Percentiles rank a stretch among this genome's conserved stretches.
phyloP scores from a whole-genome alignment of 148 eudicot species.

The Amaranthus cruentus region DNA sequence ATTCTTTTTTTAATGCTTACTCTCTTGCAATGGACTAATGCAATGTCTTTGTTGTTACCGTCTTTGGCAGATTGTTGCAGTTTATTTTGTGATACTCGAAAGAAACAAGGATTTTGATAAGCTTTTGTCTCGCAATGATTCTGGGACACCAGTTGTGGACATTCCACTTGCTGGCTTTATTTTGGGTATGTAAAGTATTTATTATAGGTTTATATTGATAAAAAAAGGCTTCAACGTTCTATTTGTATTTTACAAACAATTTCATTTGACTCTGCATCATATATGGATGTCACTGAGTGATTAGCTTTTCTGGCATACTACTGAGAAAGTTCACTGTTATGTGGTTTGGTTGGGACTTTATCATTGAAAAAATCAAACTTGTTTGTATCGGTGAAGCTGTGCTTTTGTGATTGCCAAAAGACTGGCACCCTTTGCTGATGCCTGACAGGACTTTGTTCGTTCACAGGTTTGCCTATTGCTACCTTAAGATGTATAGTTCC shows the following conservation, averaged over 20 bases:
- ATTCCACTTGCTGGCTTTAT: conserved; percentile 80
- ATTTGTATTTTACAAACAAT: not conserved
- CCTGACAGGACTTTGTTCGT: not conserved
- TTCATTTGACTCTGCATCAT: not conserved
- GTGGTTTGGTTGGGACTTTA: not conserved
- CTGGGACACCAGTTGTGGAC: conserved; percentile 22
- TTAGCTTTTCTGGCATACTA: not conserved
- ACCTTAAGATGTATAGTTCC: not conserved
- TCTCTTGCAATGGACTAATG: not conserved
- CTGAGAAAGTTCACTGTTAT: not conserved
- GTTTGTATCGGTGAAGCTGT: not conserved
- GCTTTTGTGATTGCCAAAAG: not conserved
- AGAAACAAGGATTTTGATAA: conserved; percentile 27
- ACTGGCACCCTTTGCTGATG: not conserved
- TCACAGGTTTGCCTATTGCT: not conserved
- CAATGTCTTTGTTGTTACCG: not conserved
- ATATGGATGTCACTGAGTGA: not conserved
- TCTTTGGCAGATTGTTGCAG: conserved; percentile 58
- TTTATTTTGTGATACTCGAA: conserved; percentile 54
- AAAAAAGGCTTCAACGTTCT: not conserved
- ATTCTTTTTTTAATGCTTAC: not conserved
- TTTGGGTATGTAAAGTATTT: conserved; percentile 46
- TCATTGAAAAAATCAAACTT: not conserved
- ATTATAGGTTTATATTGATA: not conserved
- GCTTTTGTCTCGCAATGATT: conserved; percentile 26